Evolutionary conservation across 345 rosid species (phyloP).

Genomic region (Arabidopsis arenosa): DNA sequence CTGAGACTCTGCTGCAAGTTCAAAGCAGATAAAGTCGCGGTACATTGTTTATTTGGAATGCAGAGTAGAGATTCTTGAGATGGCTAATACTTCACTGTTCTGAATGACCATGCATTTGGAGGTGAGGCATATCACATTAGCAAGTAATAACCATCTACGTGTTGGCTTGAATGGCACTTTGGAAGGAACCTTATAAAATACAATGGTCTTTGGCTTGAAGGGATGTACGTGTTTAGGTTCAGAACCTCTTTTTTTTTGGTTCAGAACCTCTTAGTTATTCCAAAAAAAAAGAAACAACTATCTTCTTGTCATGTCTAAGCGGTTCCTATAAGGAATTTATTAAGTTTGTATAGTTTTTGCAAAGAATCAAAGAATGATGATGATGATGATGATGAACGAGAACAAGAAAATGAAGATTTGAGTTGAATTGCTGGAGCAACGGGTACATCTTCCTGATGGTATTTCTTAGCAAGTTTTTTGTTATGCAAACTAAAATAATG

Average conservation of each 20-base stretch:
- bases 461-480: too few relatives aligned
- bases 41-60: conserved; percentile 53
- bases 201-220: too few relatives aligned
- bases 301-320: neutral
- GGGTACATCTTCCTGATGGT: conserved; percentile 69
- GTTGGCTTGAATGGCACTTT: too few relatives aligned
- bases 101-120: neutral
- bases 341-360: neutral
- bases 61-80: conserved; percentile 35
- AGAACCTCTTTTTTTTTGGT: too few relatives aligned
- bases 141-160: too few relatives aligned
- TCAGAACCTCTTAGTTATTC: too few relatives aligned
- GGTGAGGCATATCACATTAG: conserved; percentile 47
- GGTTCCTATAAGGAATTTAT: neutral
- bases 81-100: neutral
- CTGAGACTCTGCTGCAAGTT: conserved; percentile 67
- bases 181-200: too few relatives aligned
- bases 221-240: too few relatives aligned
- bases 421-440: conserved; percentile 64
- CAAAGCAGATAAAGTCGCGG: conserved; percentile 58
- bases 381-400: neutral
- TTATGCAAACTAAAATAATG: too few relatives aligned
- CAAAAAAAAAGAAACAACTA: neutral
- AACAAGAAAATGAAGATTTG: conserved; percentile 50
- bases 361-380: neutral